Evolutionary conservation across 352 stramenopile genomes (phyloP), one percentile per base, ranked within the genome.

Genomic region (Pythium chondricola): DNA sequence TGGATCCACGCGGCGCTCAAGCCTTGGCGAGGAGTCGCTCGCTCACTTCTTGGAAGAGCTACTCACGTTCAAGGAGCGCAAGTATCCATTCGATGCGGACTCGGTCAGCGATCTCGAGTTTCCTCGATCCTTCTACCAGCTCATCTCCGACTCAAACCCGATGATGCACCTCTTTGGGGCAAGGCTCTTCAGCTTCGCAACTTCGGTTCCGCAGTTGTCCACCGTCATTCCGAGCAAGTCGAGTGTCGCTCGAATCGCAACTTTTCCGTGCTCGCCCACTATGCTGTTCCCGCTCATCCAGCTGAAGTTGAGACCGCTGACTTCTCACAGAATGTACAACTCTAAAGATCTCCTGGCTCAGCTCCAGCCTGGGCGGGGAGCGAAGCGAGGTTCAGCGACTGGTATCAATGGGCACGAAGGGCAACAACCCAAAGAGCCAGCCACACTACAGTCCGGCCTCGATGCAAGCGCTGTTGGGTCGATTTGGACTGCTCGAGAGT

Each of bases 91-190:
- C 44, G 75, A 90, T 41, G 46, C 65, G 0, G 74, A 88, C 27
- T 83, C 71, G 1, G 70, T 82, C 50, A 83, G 69, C 48, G 78
- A 88, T n/a, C 86, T 86, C 38, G 78, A 90, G 37, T 85, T 85
- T 25, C 75, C 75, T 2, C 76, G 76, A 21, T 48, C 72, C 32
- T 90, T 90, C 37, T 90, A 88, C 48, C 63, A 79, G 63, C 65
- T 90, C 5, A 66, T 90, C 7, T 90, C 78, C 6, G 78, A 90
- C 42, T 85, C 75, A 5, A 78, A 85, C 49, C 75, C 75, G 2
- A 40, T 88, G 43, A 88, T 90, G 71, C 71, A 86, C 52, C 56
- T 86, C 33, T 88, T 90, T 41, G 75, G 78, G 3, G 72, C 71
- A 33, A 64, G 78, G 2, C 49, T 90, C 32, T 90, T 90, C 38